Percentiles rank a stretch among this genome's conserved stretches.
Evolutionary conservation across 169 alveolate genomes (phyloP).

Genomic region (Hepatocystis sp.): DNA sequence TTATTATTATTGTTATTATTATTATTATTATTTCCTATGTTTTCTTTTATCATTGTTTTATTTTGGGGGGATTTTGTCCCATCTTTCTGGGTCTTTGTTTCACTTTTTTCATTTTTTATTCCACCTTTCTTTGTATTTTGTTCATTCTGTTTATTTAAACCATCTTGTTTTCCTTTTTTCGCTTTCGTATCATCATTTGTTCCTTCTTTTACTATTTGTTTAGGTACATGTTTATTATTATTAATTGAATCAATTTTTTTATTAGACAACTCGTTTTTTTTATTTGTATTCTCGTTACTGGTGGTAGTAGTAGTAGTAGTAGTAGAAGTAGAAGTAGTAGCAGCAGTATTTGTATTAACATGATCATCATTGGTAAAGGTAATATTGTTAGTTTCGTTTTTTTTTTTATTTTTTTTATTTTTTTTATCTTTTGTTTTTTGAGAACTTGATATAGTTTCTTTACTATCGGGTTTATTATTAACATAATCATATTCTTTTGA

Average conservation of each 20-base stretch:
- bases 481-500: too few relatives aligned
- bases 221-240: background rate
- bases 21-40: background rate
- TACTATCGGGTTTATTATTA: too few relatives aligned
- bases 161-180: background rate
- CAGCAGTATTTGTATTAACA: too few relatives aligned
- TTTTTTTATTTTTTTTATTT: too few relatives aligned
- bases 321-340: too few relatives aligned
- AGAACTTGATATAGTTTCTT: too few relatives aligned
- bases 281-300: background rate
- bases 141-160: background rate
- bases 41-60: background rate
- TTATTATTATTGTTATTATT: too few relatives aligned
- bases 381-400: too few relatives aligned
- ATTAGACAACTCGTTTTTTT: background rate
- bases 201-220: background rate
- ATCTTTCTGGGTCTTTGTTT: background rate
- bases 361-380: too few relatives aligned
- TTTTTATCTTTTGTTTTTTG: too few relatives aligned
- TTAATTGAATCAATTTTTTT: background rate
- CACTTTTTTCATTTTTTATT: background rate
- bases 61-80: background rate
- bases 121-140: constrained; percentile 14
- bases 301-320: too few relatives aligned
- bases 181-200: background rate